Evolutionary conservation across 2,329 filamentous ascomycete genomes (phyloP).

Genomic region (Diaporthe humulicola): DNA sequence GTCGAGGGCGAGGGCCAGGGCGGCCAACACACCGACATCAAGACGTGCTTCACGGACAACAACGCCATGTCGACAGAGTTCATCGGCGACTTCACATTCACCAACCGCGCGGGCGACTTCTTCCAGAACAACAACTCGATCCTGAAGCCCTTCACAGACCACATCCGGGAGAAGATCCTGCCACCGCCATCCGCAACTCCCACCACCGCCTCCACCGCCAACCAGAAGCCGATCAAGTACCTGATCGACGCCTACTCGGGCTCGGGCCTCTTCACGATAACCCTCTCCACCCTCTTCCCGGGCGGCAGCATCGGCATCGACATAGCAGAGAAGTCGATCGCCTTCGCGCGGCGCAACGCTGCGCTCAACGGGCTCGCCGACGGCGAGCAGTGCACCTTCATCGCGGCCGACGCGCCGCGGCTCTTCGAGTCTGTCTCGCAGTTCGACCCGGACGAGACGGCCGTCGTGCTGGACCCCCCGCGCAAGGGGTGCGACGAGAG

Average conservation of each 20-base stretch:
- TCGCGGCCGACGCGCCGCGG: constrained; percentile 86
- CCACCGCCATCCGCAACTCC: too few species aligned
- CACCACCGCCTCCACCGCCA: not conserved
- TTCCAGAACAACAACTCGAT: constrained; percentile 99
- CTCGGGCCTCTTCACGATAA: constrained; percentile 96
- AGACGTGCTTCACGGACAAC: constrained; percentile 89
- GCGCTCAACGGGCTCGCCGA: constrained; percentile 77
- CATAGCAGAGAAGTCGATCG: constrained; percentile 83
- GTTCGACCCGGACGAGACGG: constrained; percentile 84
- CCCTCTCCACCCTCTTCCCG: constrained; percentile 85
- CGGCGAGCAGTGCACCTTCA: constrained; percentile 79
- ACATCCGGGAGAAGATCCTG: constrained; percentile 85
- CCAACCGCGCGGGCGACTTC: constrained; percentile 92
- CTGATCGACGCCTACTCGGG: constrained; percentile 98
- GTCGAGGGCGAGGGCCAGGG: constrained; percentile 68
- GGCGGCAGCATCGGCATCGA: constrained; percentile 90
- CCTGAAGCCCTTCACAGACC: constrained; percentile 85
- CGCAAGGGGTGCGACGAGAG: constrained; percentile 91
- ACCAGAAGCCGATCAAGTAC: constrained; percentile 74
- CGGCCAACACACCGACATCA: constrained; percentile 75
- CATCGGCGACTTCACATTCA: constrained; percentile 85
- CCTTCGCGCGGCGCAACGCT: constrained; percentile 84
- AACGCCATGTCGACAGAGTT: constrained; percentile 90
- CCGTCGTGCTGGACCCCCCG: constrained; percentile 96
- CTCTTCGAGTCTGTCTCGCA: constrained; percentile 80